Conservation (phyloP, 352 stramenopile genomes). For the Paralagenidium karlingii region DNA sequence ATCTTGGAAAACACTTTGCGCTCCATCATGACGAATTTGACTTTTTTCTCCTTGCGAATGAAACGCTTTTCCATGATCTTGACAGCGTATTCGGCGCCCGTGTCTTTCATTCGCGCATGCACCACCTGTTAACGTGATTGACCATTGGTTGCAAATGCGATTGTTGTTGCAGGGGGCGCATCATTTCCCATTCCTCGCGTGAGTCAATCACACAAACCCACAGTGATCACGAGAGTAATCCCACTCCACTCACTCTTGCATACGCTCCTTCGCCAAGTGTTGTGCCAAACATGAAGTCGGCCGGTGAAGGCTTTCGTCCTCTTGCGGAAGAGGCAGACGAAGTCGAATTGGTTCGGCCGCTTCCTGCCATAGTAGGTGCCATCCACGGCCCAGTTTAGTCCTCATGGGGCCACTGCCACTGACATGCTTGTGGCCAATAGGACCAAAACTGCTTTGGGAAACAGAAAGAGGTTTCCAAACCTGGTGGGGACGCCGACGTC, state of each 20-base stretch:
- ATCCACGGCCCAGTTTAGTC: too few relatives aligned
- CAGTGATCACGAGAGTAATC: too few relatives aligned
- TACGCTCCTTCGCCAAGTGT: conserved; percentile 83
- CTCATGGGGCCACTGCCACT: too few relatives aligned
- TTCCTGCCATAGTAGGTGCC: too few relatives aligned
- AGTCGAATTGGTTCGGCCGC: too few relatives aligned
- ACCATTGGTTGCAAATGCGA: too few relatives aligned
- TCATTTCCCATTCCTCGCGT: background rate
- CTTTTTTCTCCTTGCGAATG: conserved; percentile 86
- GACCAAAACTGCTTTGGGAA: too few relatives aligned
- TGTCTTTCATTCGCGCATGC: conserved; percentile 84
- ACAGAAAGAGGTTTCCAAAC: too few relatives aligned
- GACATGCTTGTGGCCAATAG: too few relatives aligned
- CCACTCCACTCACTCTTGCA: conserved; percentile 33
- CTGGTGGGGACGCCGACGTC: too few relatives aligned
- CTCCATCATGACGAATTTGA: conserved; percentile 88
- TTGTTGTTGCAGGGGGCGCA: too few relatives aligned
- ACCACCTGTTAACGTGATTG: conserved; percentile 65
- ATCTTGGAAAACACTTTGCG: conserved; percentile 85
- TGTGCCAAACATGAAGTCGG: conserved; percentile 83
- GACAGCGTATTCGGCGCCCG: conserved; percentile 71
- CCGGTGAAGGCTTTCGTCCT: conserved; percentile 70
- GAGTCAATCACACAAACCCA: background rate
- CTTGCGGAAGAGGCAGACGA: too few relatives aligned
- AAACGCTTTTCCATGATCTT: conserved; percentile 90